Evolutionary conservation across 805 yeast species (phyloP), one percentile per base, ranked within the genome.

Genomic region (Ogataea chonburiensis): DNA sequence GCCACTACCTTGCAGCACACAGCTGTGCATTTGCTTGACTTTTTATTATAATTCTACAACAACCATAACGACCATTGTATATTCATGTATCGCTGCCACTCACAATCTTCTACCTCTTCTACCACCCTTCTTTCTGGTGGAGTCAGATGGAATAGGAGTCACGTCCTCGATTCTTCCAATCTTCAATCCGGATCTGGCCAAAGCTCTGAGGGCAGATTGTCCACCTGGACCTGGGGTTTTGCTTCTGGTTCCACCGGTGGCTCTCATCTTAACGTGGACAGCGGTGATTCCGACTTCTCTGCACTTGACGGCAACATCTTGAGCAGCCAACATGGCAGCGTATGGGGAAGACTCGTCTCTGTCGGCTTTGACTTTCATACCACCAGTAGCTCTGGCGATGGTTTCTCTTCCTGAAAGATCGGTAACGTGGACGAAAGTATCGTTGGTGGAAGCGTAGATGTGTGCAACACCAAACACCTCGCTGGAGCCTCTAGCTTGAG

Each of bases 161-260:
- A 93, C 98, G 73, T 93, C 99, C 81, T 94, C 99, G 63, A 93
- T 93, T 77, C 99, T 88, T 65, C 99, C 99, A 59, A 93, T 93
- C 83, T 95, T 89, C 75, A 93, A 80, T 71, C 99, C 99, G 58
- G 98, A 88, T 83, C 99, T 89, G 66, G 99, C 98, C 66, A 91
- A 75, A 68, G 98, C 96, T 84, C 98, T 85, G 71, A 91, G 75
- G 72, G 96, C 96, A 57, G 96, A 84, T 81, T 93, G 96, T 79
- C 97, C 96, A 86, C 96, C 96, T 80, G 97, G 96, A 81, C 97
- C 96, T 77, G 99, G 99, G 71, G 99, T 91, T 85, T 94, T 93
- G 74, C 98, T 85, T 73, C 87, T 87, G 61, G 98, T 93, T 82
- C 99, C 99, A 82, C 99, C 99, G 60, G 97, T 91, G 69, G 96